These are phyloP conservation scores for Phytophthora chlamydospora DNA, from an alignment of 352 stramenopile species.

Conservation along the genomic window DNA sequence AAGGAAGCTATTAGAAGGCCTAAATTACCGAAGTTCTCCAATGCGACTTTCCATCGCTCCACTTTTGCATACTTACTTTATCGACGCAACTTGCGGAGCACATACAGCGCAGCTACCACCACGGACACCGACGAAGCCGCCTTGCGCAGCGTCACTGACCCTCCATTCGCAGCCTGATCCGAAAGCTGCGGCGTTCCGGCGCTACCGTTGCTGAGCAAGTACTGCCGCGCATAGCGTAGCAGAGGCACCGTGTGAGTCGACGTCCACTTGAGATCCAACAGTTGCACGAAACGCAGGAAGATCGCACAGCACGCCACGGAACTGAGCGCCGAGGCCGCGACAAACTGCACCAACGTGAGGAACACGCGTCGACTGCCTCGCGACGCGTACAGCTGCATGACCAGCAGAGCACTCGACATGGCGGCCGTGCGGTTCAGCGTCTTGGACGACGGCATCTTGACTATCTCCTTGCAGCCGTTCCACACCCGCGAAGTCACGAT, in stretches of 20 bases:
- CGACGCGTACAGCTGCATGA: slow-evolving; percentile 79
- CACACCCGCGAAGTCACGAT: slow-evolving; percentile 69
- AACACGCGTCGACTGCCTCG: slow-evolving; percentile 65
- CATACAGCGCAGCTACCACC: slow-evolving; percentile 34
- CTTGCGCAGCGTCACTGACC: slow-evolving; percentile 22
- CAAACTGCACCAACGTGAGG: slow-evolving; percentile 62
- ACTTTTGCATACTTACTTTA: slow-evolving; percentile 3
- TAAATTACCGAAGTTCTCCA: no score
- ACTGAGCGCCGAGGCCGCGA: slow-evolving; percentile 61
- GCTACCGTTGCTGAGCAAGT: slow-evolving; percentile 46
- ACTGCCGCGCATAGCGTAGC: slow-evolving; percentile 43
- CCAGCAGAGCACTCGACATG: slow-evolving; percentile 71
- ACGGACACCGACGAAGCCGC: slow-evolving; percentile 40
- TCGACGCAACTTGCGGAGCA: slow-evolving; percentile 39
- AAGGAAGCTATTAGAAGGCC: no score
- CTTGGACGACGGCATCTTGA: slow-evolving; percentile 61
- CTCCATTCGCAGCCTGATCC: slow-evolving; percentile 16
- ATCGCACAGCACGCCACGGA: slow-evolving; percentile 69
- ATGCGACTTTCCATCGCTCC: no score
- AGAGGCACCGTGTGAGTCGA: slow-evolving; percentile 37
- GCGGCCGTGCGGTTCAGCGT: slow-evolving; percentile 72
- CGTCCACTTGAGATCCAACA: slow-evolving; percentile 44
- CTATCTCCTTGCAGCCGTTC: slow-evolving; percentile 62
- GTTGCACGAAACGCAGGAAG: slow-evolving; percentile 56
- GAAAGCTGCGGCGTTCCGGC: slow-evolving; percentile 24